These are phyloP conservation scores for Aspergillus novoparasiticus DNA, from an alignment of 2,329 filamentous ascomycete genomes.

Conservation along the genomic window DNA sequence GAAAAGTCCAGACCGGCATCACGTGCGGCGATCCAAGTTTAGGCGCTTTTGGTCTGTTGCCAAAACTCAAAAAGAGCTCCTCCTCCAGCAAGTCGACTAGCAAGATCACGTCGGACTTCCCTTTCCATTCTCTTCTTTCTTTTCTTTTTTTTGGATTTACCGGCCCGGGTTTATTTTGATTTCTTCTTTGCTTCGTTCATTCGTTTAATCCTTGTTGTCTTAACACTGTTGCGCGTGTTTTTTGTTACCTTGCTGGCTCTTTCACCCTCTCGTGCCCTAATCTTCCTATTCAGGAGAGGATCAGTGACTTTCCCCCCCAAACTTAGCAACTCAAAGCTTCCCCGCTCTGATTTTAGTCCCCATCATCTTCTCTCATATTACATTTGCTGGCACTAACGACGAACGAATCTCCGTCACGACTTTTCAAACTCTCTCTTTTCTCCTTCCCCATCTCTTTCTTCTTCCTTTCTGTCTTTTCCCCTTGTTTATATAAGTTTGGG, in stretches of 20 bases:
- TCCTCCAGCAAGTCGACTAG: background rate
- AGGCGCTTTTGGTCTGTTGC: slow-evolving; percentile 10
- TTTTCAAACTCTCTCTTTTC: background rate
- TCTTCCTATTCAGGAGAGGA: slow-evolving; percentile 15
- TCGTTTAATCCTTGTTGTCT: background rate
- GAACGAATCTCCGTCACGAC: slow-evolving; percentile 1
- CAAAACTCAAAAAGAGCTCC: slow-evolving; percentile 2
- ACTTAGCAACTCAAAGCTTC: slow-evolving; percentile 13
- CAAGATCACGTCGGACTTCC: background rate
- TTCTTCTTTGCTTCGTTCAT: background rate
- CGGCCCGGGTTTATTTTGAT: background rate
- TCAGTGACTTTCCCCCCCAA: slow-evolving; percentile 1
- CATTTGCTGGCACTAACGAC: slow-evolving; percentile 7
- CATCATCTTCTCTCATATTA: slow-evolving; percentile 1
- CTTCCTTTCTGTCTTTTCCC: background rate
- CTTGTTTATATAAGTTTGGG: background rate
- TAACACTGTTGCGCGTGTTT: background rate
- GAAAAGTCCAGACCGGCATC: slow-evolving; percentile 21
- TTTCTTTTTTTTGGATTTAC: background rate
- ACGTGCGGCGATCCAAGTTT: slow-evolving; percentile 23
- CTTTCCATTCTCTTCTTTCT: slow-evolving; percentile 1
- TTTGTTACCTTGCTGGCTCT: too few species aligned
- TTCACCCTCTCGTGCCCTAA: slow-evolving; percentile 4
- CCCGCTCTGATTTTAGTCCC: slow-evolving; percentile 9
- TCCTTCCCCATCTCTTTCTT: background rate